Evolutionary conservation across 306 rosid genomes (phyloP).

Genomic region (Vigna nakashimae): DNA sequence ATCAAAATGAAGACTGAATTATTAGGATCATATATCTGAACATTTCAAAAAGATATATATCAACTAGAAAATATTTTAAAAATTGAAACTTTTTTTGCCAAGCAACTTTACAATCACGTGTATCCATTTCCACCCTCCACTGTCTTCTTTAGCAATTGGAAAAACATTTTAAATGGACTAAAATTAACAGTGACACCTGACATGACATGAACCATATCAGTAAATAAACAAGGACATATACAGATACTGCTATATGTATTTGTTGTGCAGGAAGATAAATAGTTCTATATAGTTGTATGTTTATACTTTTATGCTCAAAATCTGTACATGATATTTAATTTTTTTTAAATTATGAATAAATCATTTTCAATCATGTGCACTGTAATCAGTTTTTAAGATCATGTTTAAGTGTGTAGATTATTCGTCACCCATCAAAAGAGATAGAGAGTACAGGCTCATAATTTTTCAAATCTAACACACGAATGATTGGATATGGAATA

Average conservation of each 20-base stretch:
- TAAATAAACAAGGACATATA: neutral
- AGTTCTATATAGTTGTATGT: neutral
- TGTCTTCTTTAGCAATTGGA: neutral
- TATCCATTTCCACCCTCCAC: neutral
- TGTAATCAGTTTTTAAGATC: too few species aligned
- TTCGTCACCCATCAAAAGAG: neutral
- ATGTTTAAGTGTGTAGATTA: too few species aligned
- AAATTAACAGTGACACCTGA: neutral
- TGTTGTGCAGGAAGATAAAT: slow-evolving; percentile 39
- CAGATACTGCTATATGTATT: slow-evolving; percentile 7
- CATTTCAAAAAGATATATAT: neutral
- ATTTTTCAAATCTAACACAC: slow-evolving; percentile 40
- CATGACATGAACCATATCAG: neutral
- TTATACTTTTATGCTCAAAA: slow-evolving; percentile 40
- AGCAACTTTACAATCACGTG: neutral
- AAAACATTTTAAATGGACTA: neutral
- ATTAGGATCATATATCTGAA: neutral
- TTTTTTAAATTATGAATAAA: too few species aligned
- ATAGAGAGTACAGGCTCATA: neutral
- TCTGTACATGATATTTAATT: neutral
- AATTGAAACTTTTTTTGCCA: neutral
- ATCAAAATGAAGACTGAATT: neutral
- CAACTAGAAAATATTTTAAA: neutral
- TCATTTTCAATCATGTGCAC: too few species aligned
- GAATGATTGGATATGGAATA: slow-evolving; percentile 50